phyloP scores from a whole-genome alignment of 2,329 filamentous ascomycete species.

The Monosporascus sp. region DNA sequence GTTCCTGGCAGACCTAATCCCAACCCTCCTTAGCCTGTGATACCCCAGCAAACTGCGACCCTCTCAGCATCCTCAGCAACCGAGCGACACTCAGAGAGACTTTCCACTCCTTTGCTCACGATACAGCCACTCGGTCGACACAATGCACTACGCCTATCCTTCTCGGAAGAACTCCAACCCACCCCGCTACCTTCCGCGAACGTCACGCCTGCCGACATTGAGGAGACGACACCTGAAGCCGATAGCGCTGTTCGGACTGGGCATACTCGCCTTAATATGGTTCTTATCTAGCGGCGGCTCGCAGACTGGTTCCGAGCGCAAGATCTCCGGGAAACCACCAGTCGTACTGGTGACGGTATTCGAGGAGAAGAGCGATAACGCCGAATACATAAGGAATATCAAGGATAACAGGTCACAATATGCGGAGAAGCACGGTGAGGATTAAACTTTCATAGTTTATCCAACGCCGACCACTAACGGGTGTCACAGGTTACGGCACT shows the following conservation, averaged over 20 bases:
- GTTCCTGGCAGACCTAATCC: too few species aligned
- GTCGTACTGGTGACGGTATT: constrained; percentile 82
- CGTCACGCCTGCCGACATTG: constrained; percentile 47
- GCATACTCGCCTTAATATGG: constrained; percentile 54
- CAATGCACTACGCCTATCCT: constrained; percentile 87
- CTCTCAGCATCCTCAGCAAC: background rate
- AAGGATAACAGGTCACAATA: constrained; percentile 81
- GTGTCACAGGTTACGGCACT: constrained; percentile 68
- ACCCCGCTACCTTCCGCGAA: constrained; percentile 61
- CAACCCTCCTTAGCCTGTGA: too few species aligned
- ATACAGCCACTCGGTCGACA: constrained; percentile 13
- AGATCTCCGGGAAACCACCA: constrained; percentile 47
- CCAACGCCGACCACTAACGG: constrained; percentile 6
- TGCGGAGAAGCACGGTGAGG: constrained; percentile 74
- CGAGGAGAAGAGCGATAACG: constrained; percentile 59
- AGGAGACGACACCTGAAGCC: constrained; percentile 60
- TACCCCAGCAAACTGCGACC: too few species aligned
- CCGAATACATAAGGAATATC: constrained; percentile 65
- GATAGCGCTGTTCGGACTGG: constrained; percentile 48
- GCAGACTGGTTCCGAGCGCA: constrained; percentile 27
- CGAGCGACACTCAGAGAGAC: constrained; percentile 3
- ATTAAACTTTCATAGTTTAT: background rate
- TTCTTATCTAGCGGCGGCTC: constrained; percentile 40
- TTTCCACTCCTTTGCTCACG: too few species aligned
- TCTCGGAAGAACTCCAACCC: constrained; percentile 77